Base-by-base conservation (phyloP, 2,329 filamentous ascomycete species). In the Chaetomiaceae sp. region DNA sequence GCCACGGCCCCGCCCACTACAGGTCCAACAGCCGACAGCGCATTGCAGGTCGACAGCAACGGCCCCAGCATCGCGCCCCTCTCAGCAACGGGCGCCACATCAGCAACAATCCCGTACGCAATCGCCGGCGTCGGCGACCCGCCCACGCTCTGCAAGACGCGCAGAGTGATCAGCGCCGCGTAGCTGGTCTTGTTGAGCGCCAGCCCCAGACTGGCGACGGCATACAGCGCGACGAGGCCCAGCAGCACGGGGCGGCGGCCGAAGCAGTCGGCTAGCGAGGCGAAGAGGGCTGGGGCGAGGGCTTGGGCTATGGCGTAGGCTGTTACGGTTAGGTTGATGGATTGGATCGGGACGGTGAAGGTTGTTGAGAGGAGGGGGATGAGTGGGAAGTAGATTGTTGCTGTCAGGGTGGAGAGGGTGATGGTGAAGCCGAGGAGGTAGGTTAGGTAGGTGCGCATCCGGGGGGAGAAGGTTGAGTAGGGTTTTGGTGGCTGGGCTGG, bases 11-110 rank as follows among this genome's bases (percentile, higher is more conserved):
- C 57, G 5, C 50, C 55, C 27, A 59, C 49, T 1, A 53, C 42
- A 7, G 55, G 55, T 9, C 51, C 51, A 1, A 54, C 27, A 3
- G 50, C 49, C 3, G 45, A 44, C 8, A 73, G 70, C 16, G 83
- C 61, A 1, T 80, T 77, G 21, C 74, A 68, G 12, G 74, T 78
- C 13, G 71, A 71, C 20, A 74, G 76, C 33, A 80, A 77, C 56
- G 81, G 77, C 31, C 78, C 84, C 66, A 89, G 81, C 59, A 85
- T 89, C 33, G 73, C 75, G 1, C 86, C 86, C 55, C 86, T 71
- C 62, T 89, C 82, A 0, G 77, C 73, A 19, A 75, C 78, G 0
- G 81, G 79, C 0, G 80, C 76, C 10, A 88, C 74, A 59, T 90
- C 86, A 0, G 82, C 81, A 5, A 88, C 77, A 3, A 88, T 78